Conservation (phyloP, 1,284 basidiomycete genomes). For the Heterobasidion occidentale region DNA sequence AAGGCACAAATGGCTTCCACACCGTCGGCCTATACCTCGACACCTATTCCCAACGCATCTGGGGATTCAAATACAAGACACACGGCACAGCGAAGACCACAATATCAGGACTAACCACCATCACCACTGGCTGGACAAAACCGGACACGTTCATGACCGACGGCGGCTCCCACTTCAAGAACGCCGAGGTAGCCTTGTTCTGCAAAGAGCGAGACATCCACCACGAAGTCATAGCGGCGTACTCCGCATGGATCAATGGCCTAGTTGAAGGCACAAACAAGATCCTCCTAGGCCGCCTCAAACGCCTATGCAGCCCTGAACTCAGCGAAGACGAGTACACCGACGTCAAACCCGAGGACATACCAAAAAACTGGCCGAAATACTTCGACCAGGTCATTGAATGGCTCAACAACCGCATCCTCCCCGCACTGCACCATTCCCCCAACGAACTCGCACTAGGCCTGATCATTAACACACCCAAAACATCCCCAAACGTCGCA, state of each 20-base stretch:
- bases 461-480: constrained; percentile 17
- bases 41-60: constrained; percentile 18
- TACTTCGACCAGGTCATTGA: constrained; percentile 22
- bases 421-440: constrained; percentile 15
- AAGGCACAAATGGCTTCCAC: constrained; percentile 23
- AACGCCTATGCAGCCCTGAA: constrained; percentile 22
- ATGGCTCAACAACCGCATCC: constrained; percentile 18
- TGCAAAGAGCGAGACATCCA: constrained; percentile 18
- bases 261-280: constrained; percentile 26
- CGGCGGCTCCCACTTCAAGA: constrained; percentile 29
- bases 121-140: constrained; percentile 16
- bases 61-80: constrained; percentile 19
- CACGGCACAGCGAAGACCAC: constrained; percentile 19
- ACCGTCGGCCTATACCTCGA: constrained; percentile 21
- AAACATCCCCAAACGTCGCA: constrained; percentile 1
- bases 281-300: constrained; percentile 20
- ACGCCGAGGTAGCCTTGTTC: constrained; percentile 19
- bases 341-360: not conserved
- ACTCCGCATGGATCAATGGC: constrained; percentile 32
- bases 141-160: constrained; percentile 30
- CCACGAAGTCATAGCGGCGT: constrained; percentile 21
- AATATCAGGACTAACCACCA: constrained; percentile 11
- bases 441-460: constrained; percentile 24
- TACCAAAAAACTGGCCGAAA: constrained; percentile 22
- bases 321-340: constrained; percentile 21